Conservation (phyloP, 805 yeast species). For the Yarrowia hollandica region DNA sequence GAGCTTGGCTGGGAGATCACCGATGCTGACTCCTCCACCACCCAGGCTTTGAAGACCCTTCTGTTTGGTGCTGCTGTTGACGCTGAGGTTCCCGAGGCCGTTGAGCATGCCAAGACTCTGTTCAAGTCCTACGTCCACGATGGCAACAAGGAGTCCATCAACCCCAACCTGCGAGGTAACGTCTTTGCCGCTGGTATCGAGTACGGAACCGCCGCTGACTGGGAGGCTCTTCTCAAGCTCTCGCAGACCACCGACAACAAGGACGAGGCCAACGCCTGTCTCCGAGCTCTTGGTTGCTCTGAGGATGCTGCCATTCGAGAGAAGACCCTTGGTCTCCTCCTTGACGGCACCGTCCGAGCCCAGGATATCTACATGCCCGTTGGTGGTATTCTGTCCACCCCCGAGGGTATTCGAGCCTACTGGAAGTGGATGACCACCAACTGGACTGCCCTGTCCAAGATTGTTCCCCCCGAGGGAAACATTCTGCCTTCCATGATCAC, state of each 20-base stretch:
- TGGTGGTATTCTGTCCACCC: slow-evolving; percentile 65
- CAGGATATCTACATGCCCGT: slow-evolving; percentile 81
- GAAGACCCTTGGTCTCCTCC: slow-evolving; percentile 56
- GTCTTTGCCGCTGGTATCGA: slow-evolving; percentile 68
- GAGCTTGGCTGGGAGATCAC: slow-evolving; percentile 66
- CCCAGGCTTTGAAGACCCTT: slow-evolving; percentile 65
- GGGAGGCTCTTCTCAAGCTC: slow-evolving; percentile 59
- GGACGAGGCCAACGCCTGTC: slow-evolving; percentile 70
- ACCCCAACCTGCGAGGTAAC: slow-evolving; percentile 69
- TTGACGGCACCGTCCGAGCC: slow-evolving; percentile 57
- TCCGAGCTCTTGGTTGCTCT: slow-evolving; percentile 67
- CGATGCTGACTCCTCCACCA: slow-evolving; percentile 53
- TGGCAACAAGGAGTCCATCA: slow-evolving; percentile 68
- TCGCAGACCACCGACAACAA: slow-evolving; percentile 60
- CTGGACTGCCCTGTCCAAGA: slow-evolving; percentile 67
- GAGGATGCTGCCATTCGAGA: slow-evolving; percentile 52
- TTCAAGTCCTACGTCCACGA: slow-evolving; percentile 52
- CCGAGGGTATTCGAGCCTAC: slow-evolving; percentile 63
- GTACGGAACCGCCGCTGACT: slow-evolving; percentile 60
- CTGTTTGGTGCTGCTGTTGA: slow-evolving; percentile 46
- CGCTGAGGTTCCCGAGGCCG: slow-evolving; percentile 41
- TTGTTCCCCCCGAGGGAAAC: slow-evolving; percentile 77
- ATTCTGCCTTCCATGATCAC: slow-evolving; percentile 77
- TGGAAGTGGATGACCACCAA: slow-evolving; percentile 71
- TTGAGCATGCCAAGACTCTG: slow-evolving; percentile 42